These are phyloP conservation scores for Eimeria falciformis DNA, from an alignment of 169 alveolate genomes.

Conservation along the genomic window DNA sequence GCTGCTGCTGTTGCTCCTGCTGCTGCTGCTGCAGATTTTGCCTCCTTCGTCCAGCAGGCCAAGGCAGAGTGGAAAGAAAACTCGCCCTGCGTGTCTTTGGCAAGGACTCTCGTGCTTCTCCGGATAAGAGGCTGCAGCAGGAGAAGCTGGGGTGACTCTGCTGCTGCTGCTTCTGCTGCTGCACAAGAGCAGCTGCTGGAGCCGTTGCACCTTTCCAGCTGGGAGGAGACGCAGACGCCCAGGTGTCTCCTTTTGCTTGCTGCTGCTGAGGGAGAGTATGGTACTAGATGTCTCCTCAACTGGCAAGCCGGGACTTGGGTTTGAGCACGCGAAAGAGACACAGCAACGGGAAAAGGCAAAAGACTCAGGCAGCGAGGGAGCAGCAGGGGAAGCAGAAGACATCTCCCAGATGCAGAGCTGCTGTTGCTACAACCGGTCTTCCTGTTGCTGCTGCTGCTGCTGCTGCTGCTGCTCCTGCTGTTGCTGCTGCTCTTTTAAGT, in stretches of 20 bases:
- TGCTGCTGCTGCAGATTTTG: not conserved
- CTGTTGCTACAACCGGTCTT: conserved; percentile 12
- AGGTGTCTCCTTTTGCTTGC: not conserved
- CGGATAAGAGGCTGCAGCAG: not conserved
- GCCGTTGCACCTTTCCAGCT: conserved; percentile 7
- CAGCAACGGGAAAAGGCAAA: not conserved
- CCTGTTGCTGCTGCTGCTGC: not conserved
- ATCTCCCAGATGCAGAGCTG: not conserved
- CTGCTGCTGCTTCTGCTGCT: conserved; percentile 29
- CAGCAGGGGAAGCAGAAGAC: conserved; percentile 1
- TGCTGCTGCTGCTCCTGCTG: not conserved
- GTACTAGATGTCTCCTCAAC: too few species aligned
- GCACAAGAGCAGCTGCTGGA: not conserved
- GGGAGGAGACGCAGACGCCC: not conserved
- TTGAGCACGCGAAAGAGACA: too few species aligned
- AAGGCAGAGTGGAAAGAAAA: too few species aligned
- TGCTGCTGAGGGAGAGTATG: not conserved
- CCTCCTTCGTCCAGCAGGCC: not conserved
- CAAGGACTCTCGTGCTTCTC: too few species aligned
- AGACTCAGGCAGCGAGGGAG: not conserved
- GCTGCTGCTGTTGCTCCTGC: not conserved
- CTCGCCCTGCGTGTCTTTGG: too few species aligned
- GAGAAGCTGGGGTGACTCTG: not conserved
- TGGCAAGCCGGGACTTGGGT: too few species aligned
- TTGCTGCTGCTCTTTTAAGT: not conserved